A percentile compares a stretch with the other conserved stretches of the same genome.
Evolutionary conservation across 495 filamentous ascomycete species (phyloP).

Genomic region (Geoglossum glabrum): DNA sequence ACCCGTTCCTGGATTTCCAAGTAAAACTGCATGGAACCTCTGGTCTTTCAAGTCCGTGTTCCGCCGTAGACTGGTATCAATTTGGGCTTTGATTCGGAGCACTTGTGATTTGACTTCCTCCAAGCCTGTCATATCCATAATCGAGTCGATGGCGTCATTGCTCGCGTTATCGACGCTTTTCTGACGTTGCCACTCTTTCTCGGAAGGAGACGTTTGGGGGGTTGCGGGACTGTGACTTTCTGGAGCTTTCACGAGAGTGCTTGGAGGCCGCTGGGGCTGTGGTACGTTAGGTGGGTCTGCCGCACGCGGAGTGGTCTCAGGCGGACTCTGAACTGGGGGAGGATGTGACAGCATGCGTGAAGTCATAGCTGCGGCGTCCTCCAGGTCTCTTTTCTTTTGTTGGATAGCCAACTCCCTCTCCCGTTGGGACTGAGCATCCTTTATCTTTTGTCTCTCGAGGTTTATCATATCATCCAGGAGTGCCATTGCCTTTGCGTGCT

Average conservation of each 20-base stretch:
- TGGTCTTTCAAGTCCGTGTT: constrained; percentile 32
- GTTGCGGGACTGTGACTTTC: background rate
- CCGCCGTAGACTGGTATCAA: constrained; percentile 42
- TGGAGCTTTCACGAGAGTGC: background rate
- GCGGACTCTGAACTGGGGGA: background rate
- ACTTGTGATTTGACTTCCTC: constrained; percentile 48
- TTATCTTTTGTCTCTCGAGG: constrained; percentile 25
- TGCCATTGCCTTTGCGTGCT: constrained; percentile 29
- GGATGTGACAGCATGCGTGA: background rate
- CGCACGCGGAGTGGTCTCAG: background rate
- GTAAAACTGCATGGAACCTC: constrained; percentile 40
- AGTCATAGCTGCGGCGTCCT: background rate
- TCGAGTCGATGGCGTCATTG: constrained; percentile 35
- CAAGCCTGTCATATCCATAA: constrained; percentile 56
- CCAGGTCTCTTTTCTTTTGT: constrained; percentile 24
- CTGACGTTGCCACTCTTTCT: constrained; percentile 38
- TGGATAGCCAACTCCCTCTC: constrained; percentile 26
- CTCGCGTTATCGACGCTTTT: constrained; percentile 29
- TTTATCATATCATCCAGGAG: constrained; percentile 39
- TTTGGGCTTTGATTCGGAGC: constrained; percentile 42
- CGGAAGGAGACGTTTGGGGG: constrained; percentile 14
- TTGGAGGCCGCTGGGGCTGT: background rate
- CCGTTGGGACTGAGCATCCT: constrained; percentile 25
- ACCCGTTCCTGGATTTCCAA: constrained; percentile 73
- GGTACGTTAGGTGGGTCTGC: background rate